Evolutionary conservation across 2,329 filamentous ascomycete species (phyloP).

Genomic region (Akanthomyces lecanii): DNA sequence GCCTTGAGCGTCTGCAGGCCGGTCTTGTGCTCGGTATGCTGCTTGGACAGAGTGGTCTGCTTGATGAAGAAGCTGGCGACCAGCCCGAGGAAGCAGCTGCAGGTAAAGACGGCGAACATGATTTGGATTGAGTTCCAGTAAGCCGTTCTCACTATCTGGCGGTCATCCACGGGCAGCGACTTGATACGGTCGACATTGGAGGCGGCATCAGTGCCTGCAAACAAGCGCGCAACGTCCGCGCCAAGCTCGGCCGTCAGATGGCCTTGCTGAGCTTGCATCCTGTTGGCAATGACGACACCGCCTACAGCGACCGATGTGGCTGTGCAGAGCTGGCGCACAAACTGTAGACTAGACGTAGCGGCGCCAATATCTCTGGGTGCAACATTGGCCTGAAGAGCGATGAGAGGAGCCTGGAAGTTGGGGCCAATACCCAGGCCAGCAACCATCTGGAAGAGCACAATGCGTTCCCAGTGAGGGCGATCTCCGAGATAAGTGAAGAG

Average conservation of each 20-base stretch:
- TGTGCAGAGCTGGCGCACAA: constrained; percentile 65
- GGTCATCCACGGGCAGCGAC: constrained; percentile 44
- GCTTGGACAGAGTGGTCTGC: constrained; percentile 48
- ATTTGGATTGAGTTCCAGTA: constrained; percentile 48
- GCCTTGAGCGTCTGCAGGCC: constrained; percentile 44
- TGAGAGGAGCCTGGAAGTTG: constrained; percentile 65
- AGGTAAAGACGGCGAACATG: constrained; percentile 57
- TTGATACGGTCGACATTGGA: constrained; percentile 57
- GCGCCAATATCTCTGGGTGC: constrained; percentile 62
- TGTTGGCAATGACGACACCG: constrained; percentile 75
- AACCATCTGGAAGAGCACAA: constrained; percentile 59
- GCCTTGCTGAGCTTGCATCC: constrained; percentile 55
- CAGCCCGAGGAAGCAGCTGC: constrained; percentile 44
- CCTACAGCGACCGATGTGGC: constrained; percentile 67
- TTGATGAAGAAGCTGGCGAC: constrained; percentile 44
- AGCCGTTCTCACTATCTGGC: constrained; percentile 38
- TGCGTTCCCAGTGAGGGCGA: constrained; percentile 49
- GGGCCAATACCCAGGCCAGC: constrained; percentile 62
- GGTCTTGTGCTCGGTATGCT: constrained; percentile 56
- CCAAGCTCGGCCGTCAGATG: constrained; percentile 48
- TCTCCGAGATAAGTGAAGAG: constrained; percentile 59
- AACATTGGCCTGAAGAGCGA: constrained; percentile 62
- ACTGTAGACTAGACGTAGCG: constrained; percentile 62
- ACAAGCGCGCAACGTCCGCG: constrained; percentile 42
- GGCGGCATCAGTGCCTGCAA: constrained; percentile 57